Base-by-base conservation (phyloP, 768 basidiomycete species). In the Termitomyces bulborhizus region DNA sequence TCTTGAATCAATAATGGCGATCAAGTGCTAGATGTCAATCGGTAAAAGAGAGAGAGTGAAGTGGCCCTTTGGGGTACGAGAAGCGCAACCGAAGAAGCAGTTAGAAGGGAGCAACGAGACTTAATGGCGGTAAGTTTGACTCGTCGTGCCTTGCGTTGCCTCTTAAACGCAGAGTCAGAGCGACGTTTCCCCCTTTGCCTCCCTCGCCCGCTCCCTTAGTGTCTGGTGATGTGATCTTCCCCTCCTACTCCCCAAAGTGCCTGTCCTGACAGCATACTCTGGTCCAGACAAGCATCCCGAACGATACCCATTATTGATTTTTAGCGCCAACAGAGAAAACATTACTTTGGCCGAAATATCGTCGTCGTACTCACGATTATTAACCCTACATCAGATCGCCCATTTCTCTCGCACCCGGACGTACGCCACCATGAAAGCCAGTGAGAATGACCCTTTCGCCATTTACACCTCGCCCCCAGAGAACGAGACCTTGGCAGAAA, bases 391-490 rank as follows among this genome's bases (percentile, higher is more conserved):
- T 24, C 16, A 39, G 34, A 37, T 46, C 27, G 45, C 12, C 36
- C n/a, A 9, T 6, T 39, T 37, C 34, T 41, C 31, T 18, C 39
- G 9, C 26, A 41, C 16, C 12, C 16, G 27, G 16, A 43, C 31
- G 18, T 32, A 46, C 31, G 31, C 36, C 43, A 51, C 29, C 44
- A 68, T 66, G 65, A 64, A 62, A 34, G 46, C 46, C 31, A 57
- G 57, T 26, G 68, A 65, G 21, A 56, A 57, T 27, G 88, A 90
- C 70, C 88, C 88, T 0, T 73, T 90, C 37, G 73, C 78, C 13
- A 67, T 73, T 16, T 77, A 83, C 60, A 75, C 80, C 15, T 68
- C 74, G 0, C 85, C 88, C 0, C 88, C 87, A 1, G 68, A 74
- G 0, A 65, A 80, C 55, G 88, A 90, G 68, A 73, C 82, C 0